Evolutionary conservation across 73 alveolate genomes (phyloP), one percentile per base, ranked within the genome.

Genomic region (Stentor coeruleus): DNA sequence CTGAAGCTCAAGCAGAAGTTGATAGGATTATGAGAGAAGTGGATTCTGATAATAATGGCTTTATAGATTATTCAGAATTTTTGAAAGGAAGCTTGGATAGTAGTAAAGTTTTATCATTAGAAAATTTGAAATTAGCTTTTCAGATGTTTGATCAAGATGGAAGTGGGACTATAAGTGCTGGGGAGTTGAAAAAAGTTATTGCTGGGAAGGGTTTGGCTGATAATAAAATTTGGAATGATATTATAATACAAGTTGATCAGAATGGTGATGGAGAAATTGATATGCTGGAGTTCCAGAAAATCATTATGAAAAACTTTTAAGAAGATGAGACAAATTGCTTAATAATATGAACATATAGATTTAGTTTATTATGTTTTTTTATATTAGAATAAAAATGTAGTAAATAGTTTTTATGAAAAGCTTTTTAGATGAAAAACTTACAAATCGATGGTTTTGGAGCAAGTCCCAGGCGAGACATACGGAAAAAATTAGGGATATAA

Each of bases 41-140:
- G n/a, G 97, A 91, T 60, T 39, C 91, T 74, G 94, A 91, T 73
- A 59, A 83, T 2, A 89, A 89, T 90, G 95, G 95, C 3, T 81
- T 39, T 33, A 82, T 91, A 4, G 93, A 89, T 30, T 91, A 81
- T 58, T 81, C 91, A 11, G 97, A 91, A 76, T 91, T 90, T 72
- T 40, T 90, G 58, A 82, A 87, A 20, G 97, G 92, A 14, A 84
- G 87, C 15, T 72, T 91, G 58, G 93, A 91, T 77, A 59, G 74
- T 72, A 35, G 76, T 6, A 73, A 74, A 15, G 59, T 86, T 75
- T 76, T 79, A 15, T 40, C 83, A n/a, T 77, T 72, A 11, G 93
- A 83, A 33, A 38, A 88, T 57, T 41, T 90, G 11, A 88, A 84
- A 1, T 11, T 6, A 49, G 66, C 66, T 49, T 89, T 89, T 59